Conservation (phyloP, 805 yeast genomes). For the Candida ficus region DNA sequence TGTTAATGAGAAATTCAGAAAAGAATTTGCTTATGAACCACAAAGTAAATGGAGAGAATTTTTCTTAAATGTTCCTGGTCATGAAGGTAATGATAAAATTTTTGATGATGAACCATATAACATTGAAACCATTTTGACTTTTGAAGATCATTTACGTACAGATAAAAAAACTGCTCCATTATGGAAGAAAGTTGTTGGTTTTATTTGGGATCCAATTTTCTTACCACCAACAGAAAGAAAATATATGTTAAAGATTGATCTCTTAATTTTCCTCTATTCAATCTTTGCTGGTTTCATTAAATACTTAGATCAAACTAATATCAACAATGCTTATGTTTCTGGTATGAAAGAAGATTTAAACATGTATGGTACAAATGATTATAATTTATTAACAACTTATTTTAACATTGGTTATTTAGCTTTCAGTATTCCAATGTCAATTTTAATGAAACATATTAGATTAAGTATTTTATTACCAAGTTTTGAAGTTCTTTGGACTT, state of each 20-base stretch:
- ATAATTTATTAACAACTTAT: conserved; percentile 25
- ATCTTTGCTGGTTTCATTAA: conserved; percentile 31
- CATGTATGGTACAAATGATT: conserved; percentile 51
- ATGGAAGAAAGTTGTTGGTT: conserved; percentile 8
- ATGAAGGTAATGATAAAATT: conserved; percentile 3
- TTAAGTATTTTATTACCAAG: conserved; percentile 8
- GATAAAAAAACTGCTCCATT: conserved; percentile 5
- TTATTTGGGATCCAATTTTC: conserved; percentile 10
- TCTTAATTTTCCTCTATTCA: conserved; percentile 10
- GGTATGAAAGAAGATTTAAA: conserved; percentile 53
- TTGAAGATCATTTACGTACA: conserved; percentile 2
- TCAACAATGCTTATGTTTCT: conserved; percentile 58
- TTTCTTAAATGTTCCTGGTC: background rate
- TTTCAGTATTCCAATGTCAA: conserved; percentile 2
- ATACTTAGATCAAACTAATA: conserved; percentile 50
- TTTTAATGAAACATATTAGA: conserved; percentile 5
- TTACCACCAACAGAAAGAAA: conserved; percentile 9
- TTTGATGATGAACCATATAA: conserved; percentile 10
- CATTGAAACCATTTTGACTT: conserved; percentile 5
- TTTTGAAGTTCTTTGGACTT: conserved; percentile 12
- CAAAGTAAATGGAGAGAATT: background rate
- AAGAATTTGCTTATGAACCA: background rate
- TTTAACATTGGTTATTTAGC: conserved; percentile 12
- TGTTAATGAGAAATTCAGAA: background rate
- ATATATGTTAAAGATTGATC: conserved; percentile 11